These are phyloP conservation scores for Diaporthe sp. DNA, from an alignment of 2,329 filamentous ascomycete genomes.

Conservation along the genomic window DNA sequence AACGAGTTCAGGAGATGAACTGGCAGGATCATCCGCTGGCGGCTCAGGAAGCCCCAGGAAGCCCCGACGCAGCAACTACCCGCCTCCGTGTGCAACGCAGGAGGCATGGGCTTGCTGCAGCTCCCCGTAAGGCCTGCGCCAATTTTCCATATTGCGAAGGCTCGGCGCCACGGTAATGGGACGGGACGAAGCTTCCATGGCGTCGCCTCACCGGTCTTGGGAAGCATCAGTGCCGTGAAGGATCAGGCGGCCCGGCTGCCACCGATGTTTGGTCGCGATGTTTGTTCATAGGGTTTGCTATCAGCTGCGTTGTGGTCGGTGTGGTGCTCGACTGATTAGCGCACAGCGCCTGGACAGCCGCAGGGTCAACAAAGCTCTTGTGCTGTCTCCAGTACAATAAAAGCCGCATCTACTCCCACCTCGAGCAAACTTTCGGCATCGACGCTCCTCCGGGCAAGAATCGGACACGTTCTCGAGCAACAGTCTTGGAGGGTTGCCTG, in stretches of 20 bases:
- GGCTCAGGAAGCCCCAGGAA: constrained; percentile 13
- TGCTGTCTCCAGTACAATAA: not conserved
- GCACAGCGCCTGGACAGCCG: not conserved
- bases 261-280: too few species aligned
- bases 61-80: constrained; percentile 24
- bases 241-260: not conserved
- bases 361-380: too few species aligned
- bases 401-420: not conserved
- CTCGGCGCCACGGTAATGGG: constrained; percentile 15
- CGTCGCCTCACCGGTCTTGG: constrained; percentile 7
- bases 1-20: not conserved
- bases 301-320: not conserved
- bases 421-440: not conserved
- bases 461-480: not conserved
- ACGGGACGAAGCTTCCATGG: not conserved
- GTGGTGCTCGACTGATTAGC: not conserved
- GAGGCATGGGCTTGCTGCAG: constrained; percentile 32
- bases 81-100: constrained; percentile 28
- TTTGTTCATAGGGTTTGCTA: not conserved
- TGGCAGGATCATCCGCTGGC: not conserved
- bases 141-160: constrained; percentile 3
- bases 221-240: not conserved
- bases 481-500: too few species aligned
- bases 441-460: not conserved
- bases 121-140: constrained; percentile 12